Evolutionary conservation across 495 filamentous ascomycete species (phyloP).

Genomic region (Penicillium psychrofluorescens): DNA sequence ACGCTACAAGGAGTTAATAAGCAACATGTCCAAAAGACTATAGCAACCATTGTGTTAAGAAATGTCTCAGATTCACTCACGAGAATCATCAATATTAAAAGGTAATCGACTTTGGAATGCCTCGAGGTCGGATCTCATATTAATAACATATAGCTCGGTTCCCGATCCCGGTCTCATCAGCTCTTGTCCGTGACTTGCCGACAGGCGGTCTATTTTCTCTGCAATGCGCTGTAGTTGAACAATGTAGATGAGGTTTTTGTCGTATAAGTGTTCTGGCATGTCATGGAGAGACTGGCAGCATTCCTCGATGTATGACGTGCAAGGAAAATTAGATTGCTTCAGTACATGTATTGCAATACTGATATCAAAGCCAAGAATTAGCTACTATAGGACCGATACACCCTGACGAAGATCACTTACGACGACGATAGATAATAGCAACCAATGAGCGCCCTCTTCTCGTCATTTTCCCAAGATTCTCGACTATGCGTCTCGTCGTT

Average conservation of each 20-base stretch:
- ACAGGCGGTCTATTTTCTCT: conserved; percentile 18
- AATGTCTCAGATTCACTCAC: conserved; percentile 3
- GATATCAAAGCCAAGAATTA: background rate
- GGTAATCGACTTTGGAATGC: conserved; percentile 9
- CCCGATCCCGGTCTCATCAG: conserved; percentile 9
- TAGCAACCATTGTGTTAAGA: no score
- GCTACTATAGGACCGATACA: background rate
- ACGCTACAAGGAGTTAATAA: background rate
- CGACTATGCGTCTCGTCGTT: conserved; percentile 4
- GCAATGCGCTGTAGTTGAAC: conserved; percentile 17
- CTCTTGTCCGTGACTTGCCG: conserved; percentile 5
- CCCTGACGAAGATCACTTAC: conserved; percentile 2
- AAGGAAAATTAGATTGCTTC: conserved; percentile 14
- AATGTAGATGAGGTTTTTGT: conserved; percentile 12
- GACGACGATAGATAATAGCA: conserved; percentile 18
- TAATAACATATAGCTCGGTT: conserved; percentile 13
- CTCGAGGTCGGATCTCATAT: conserved; percentile 14
- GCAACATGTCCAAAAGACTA: no score
- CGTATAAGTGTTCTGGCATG: conserved; percentile 4
- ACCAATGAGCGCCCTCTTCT: conserved; percentile 14
- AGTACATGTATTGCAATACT: conserved; percentile 14
- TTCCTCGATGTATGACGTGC: conserved; percentile 11
- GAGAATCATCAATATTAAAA: conserved; percentile 6
- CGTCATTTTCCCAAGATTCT: conserved; percentile 14
- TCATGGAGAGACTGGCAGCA: conserved; percentile 12